A percentile compares a stretch with the other conserved stretches of the same genome.
phyloP scores from a whole-genome alignment of 805 yeast genomes.

The Alloascoidea africana region DNA sequence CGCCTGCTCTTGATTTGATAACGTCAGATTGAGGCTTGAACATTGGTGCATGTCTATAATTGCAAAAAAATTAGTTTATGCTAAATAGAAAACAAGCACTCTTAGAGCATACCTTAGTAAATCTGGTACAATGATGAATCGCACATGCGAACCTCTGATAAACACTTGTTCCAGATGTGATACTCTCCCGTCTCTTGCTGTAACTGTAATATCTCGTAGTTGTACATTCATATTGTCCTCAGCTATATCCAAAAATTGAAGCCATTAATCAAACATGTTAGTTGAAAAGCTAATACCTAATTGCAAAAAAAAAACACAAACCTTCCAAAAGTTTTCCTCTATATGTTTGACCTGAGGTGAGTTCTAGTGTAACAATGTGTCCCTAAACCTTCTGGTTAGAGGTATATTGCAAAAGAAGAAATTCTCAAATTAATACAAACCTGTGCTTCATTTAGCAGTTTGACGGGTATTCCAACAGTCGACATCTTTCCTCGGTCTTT shows the following conservation, averaged over 20 bases:
- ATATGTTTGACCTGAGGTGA: conserved; percentile 74
- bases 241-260: conserved; percentile 11
- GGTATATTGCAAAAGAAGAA: neutral
- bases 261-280: neutral
- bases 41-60: conserved; percentile 66
- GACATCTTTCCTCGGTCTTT: too few relatives aligned
- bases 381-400: conserved; percentile 31
- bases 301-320: conserved; percentile 5
- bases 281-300: conserved; percentile 2
- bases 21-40: conserved; percentile 27
- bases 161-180: conserved; percentile 73
- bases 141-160: conserved; percentile 81
- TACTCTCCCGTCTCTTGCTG: conserved; percentile 61
- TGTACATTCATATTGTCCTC: conserved; percentile 95
- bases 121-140: conserved; percentile 79
- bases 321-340: conserved; percentile 76
- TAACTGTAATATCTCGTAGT: conserved; percentile 64
- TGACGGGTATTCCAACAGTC: conserved; percentile 65
- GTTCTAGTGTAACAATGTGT: conserved; percentile 70
- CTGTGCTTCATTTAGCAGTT: conserved; percentile 74
- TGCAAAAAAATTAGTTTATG: neutral
- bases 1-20: neutral
- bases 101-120: conserved; percentile 36
- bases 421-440: conserved; percentile 14
- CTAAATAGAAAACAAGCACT: neutral